Base-by-base conservation (phyloP, 2,329 filamentous ascomycete genomes). In the Aureobasidium sp. region DNA sequence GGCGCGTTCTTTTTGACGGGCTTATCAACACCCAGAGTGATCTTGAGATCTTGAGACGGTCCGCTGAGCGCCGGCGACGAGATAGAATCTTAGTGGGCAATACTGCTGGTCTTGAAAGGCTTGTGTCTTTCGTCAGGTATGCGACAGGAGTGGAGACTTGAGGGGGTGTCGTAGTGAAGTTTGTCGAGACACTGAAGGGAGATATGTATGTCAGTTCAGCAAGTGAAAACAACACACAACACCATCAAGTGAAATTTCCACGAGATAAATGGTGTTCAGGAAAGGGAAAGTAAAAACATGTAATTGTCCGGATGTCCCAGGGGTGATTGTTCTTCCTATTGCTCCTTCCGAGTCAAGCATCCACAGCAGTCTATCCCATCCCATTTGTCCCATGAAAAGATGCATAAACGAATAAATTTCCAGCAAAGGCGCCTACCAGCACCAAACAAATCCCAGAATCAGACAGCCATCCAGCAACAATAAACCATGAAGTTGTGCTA, bases 311-410 rank as follows among this genome's bases (percentile, higher is more conserved):
- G 23, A 40, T 27, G 42, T 50, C 58, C 31, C 33, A 53, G 33
- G 15, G n/a, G 27, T 38, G 45, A 40, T 48, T 61, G 58, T 48
- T 50, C 31, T 47, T 43, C 31, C 15, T 53, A 61, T 61, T 61
- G 58, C 23, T 50, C 31, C 13, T 48, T 50, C 43, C 43, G 50
- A 31, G 23, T 18, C 58, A 43, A 38, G 47, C 36, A 18, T 62
- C 20, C 47, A 53, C 25, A 33, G 27, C 47, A 53, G 45, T 62
- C 59, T 62, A 62, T 62, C 59, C 59, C 59, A 62, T 53, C 20
- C 47, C 59, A 9, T 25, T 53, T 43, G 59, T 47, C 59, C n/a
- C 36, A 31, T 31, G 18, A 48, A 62, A 53, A 23, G 11, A 62
- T 43, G 59, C 59, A 62, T 31, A 42, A 13, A 42, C n/a, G n/a